phyloP scores from a whole-genome alignment of 805 yeast genomes.

The Yarrowia sp. region DNA sequence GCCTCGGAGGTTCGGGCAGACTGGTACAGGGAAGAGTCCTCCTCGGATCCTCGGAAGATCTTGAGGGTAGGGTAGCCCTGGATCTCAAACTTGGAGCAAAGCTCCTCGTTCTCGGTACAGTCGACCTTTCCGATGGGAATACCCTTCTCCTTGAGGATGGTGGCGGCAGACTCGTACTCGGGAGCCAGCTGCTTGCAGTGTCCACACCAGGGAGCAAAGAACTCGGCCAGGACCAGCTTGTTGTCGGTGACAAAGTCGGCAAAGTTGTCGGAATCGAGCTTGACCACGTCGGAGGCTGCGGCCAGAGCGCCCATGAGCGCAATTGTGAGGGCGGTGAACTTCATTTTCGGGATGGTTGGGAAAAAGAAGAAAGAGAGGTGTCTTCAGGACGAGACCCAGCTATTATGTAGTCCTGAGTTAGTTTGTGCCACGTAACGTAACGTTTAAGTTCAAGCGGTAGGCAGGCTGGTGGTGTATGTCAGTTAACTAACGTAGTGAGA shows the following conservation, averaged over 20 bases:
- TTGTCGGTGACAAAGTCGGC: slow-evolving; percentile 69
- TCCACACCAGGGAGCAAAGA: slow-evolving; percentile 99
- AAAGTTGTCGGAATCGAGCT: slow-evolving; percentile 72
- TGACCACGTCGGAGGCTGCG: slow-evolving; percentile 83
- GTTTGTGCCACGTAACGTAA: slow-evolving; percentile 37
- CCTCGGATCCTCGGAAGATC: slow-evolving; percentile 61
- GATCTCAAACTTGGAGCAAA: slow-evolving; percentile 71
- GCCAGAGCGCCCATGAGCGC: slow-evolving; percentile 52
- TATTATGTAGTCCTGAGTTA: slow-evolving; percentile 34
- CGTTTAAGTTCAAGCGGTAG: slow-evolving; percentile 29
- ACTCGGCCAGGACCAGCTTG: slow-evolving; percentile 80
- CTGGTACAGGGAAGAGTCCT: slow-evolving; percentile 63
- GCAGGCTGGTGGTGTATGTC: slow-evolving; percentile 24
- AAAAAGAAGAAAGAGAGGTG: slow-evolving; percentile 5
- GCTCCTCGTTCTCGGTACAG: slow-evolving; percentile 76
- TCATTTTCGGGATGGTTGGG: slow-evolving; percentile 48
- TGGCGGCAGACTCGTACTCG: slow-evolving; percentile 70
- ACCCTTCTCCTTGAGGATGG: slow-evolving; percentile 56
- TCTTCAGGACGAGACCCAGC: not conserved
- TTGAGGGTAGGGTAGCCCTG: slow-evolving; percentile 85
- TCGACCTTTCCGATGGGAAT: slow-evolving; percentile 65
- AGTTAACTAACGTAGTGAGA: not conserved
- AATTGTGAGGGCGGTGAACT: slow-evolving; percentile 50
- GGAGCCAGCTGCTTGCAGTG: slow-evolving; percentile 80
- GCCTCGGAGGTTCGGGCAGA: slow-evolving; percentile 87